phyloP scores from a whole-genome alignment of 768 basidiomycete genomes.

The Lactarius psammicola region DNA sequence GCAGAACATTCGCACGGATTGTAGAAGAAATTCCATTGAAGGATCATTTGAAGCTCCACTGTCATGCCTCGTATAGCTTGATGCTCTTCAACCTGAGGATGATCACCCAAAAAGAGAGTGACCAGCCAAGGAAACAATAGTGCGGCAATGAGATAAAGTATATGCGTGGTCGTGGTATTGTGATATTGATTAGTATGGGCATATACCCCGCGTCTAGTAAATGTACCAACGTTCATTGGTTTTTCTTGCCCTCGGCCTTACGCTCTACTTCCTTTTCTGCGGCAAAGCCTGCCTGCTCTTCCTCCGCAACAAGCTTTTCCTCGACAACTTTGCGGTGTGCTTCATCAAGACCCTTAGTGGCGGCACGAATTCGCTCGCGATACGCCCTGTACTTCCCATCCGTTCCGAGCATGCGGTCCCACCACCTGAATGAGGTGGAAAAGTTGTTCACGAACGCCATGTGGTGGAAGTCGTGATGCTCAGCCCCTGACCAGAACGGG shows the following conservation, averaged over 20 bases:
- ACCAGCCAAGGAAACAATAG: not conserved
- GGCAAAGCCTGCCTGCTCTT: slow-evolving; percentile 68
- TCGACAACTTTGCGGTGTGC: slow-evolving; percentile 57
- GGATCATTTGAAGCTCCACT: not conserved
- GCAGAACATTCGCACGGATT: not conserved
- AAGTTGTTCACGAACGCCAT: slow-evolving; percentile 95
- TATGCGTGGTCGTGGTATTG: slow-evolving; percentile 1
- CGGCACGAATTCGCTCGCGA: slow-evolving; percentile 60
- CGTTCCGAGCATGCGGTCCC: slow-evolving; percentile 86
- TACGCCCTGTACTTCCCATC: slow-evolving; percentile 87
- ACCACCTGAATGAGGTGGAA: slow-evolving; percentile 93
- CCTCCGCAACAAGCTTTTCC: slow-evolving; percentile 60
- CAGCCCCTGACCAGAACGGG: slow-evolving; percentile 96
- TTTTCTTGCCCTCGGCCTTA: slow-evolving; percentile 30
- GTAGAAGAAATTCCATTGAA: not conserved
- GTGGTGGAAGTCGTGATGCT: slow-evolving; percentile 99
- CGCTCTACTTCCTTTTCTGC: slow-evolving; percentile 56
- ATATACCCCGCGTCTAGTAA: not conserved
- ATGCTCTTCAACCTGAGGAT: not conserved
- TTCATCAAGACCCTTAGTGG: slow-evolving; percentile 43
- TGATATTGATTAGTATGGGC: not conserved
- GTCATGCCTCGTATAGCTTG: not conserved
- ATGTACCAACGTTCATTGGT: slow-evolving; percentile 9
- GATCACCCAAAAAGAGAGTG: too few relatives aligned
- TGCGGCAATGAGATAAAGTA: slow-evolving; percentile 6